Evolutionary conservation across 1,284 basidiomycete species (phyloP), one percentile per base, ranked within the genome.

Genomic region (Sanghuangporus baumii): DNA sequence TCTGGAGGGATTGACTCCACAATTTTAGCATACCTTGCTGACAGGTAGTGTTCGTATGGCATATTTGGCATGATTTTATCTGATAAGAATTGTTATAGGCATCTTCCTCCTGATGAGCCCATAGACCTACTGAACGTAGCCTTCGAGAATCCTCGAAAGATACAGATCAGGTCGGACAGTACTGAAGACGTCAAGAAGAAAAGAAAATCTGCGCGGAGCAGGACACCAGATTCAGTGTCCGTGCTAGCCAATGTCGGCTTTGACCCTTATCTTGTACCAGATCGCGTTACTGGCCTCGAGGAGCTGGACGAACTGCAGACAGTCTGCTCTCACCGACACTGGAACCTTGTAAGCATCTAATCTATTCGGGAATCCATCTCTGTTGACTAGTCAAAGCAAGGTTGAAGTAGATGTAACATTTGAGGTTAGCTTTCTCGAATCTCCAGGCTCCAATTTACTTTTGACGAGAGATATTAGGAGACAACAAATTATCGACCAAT

Each of bases 1-100:
- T 98, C 95, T 20, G 96, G 96, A 26, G 96, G 96, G 0, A 91
- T 99, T 38, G 96, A 99, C 71, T 98, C 90, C 16, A 89, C 95
- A 0, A 79, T 94, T 26, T 70, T 98, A 1, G 88, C 95, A 0
- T 88, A 85, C 66, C 76, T 98, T 0, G 89, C 93, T 0, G 84
- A 96, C 69, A 79, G 77, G 88, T 90, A 58, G 40, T n/a, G 52
- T 7, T 7, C 11, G 52, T 37, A 36, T 1, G 9, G 4, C 34
- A 11, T 51, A 6, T n/a, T 54, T 37, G n/a, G 1, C 31, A 31
- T 8, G 4, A 16, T 12, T 16, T 16, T 12, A 9, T 23, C 6
- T 3, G 34, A 37, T 36, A 26, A 54, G 48, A 23, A 11, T 23
- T 38, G 20, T 37, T 38, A 16, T 14, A 56, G 40, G 20, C 26